Evolutionary conservation across 164 flowering plant genomes (phyloP).

Genomic region (Magnolia sinica): DNA sequence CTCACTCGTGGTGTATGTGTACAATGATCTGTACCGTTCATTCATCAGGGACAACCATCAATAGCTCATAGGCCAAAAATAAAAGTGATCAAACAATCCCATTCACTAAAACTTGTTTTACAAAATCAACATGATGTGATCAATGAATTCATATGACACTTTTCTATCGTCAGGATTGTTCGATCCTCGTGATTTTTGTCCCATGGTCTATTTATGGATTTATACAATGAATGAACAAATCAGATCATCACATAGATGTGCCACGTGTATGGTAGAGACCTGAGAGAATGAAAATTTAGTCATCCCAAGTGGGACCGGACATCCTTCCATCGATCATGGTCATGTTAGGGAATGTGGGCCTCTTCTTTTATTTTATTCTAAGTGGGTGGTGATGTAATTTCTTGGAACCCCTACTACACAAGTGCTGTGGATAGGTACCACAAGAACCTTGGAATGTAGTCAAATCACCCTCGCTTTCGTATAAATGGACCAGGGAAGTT

Average conservation of each 20-base stretch:
- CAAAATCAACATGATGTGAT: neutral
- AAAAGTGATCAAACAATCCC: no score
- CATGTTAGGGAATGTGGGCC: neutral
- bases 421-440: neutral
- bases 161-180: no score
- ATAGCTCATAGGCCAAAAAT: neutral
- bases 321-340: neutral
- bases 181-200: no score
- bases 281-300: neutral
- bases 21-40: neutral
- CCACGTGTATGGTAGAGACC: neutral
- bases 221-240: neutral
- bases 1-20: neutral
- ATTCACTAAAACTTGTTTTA: neutral
- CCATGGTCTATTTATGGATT: no score
- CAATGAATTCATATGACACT: neutral
- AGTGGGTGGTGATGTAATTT: neutral
- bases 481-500: neutral
- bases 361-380: conserved; percentile 1
- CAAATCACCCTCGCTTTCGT: neutral
- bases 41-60: neutral
- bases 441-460: neutral
- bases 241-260: neutral
- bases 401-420: neutral
- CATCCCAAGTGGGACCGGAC: neutral